Base-by-base conservation (phyloP, 257 asterid genomes). In the Ilex asprella region DNA sequence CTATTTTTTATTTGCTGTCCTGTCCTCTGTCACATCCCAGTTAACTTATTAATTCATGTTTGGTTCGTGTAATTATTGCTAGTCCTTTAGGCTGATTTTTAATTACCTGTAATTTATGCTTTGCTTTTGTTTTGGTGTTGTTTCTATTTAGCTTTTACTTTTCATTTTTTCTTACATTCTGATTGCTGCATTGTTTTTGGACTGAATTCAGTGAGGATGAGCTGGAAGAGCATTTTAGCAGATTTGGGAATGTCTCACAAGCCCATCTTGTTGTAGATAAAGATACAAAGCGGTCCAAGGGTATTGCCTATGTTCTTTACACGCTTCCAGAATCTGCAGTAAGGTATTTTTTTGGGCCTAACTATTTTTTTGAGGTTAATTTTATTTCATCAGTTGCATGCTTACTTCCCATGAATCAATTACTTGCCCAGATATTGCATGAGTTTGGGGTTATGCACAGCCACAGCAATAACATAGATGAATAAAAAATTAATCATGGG, bases 211-310 rank as follows among this genome's bases (percentile, higher is more conserved):
- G 99, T 31, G 97, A 92, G 75, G 99, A 85, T 70, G 96, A 92
- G 47, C 77, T 92, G 39, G 89, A 83, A 75, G 82, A 73, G 50
- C 83, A 80, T 75, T 92, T 89, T 61, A 70, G 82, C 77, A 86
- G 73, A 75, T 82, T 63, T 68, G 99, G 99, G 9, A 70, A 73
- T 62, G 56, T 89, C 59, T 73, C 88, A 54, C 82, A 82, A 81
- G 96, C 78, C 71, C 96, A 89, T 78, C 83, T 92, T 71, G 96
- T 92, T 69, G 78, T 89, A 61, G 97, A 92, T 75, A 87, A 81
- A 79, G 95, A 85, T 46, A 83, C 97, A 30, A 89, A 83, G 66
- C 83, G 86, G 78, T 92, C 99, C 68, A 92, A 80, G 72, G 99
- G 97, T 68, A 41, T 85, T 75, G 97, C 88, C 44, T 92, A 76